Percentiles rank a stretch among this genome's conserved stretches.
Conservation (phyloP, 371 early-diverging fungal genomes). For the Lichtheimia ramosa region DNA sequence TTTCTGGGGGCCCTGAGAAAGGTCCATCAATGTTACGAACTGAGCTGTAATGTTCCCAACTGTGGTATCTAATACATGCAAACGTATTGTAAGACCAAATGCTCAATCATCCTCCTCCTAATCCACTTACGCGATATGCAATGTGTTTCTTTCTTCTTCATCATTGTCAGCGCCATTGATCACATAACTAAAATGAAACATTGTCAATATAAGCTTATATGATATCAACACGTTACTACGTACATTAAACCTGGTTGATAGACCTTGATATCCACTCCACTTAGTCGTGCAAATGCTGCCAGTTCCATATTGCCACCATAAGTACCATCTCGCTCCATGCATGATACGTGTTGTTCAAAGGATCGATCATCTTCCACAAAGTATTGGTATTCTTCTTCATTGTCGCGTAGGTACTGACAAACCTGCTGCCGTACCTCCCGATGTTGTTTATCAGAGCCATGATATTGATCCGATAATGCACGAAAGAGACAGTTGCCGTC, state of each 20-base stretch:
- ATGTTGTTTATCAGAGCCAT: slow-evolving; percentile 64
- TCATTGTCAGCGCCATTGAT: slow-evolving; percentile 54
- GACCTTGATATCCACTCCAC: slow-evolving; percentile 69
- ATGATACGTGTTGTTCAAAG: slow-evolving; percentile 63
- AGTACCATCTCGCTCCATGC: slow-evolving; percentile 73
- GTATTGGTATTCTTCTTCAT: slow-evolving; percentile 65
- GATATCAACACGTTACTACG: slow-evolving; percentile 1
- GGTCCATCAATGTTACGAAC: slow-evolving; percentile 70
- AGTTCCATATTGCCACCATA: slow-evolving; percentile 87
- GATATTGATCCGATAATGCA: slow-evolving; percentile 74
- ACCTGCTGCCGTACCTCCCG: slow-evolving; percentile 55
- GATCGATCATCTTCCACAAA: slow-evolving; percentile 74
- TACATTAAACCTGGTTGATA: slow-evolving; percentile 78
- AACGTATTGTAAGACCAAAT: background rate
- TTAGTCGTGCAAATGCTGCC: slow-evolving; percentile 75
- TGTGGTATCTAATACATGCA: slow-evolving; percentile 58
- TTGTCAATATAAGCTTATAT: background rate
- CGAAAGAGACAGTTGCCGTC: slow-evolving; percentile 89
- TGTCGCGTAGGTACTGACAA: slow-evolving; percentile 63
- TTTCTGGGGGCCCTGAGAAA: slow-evolving; percentile 60
- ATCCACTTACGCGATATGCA: slow-evolving; percentile 73
- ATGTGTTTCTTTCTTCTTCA: slow-evolving; percentile 31
- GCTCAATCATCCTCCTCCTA: background rate
- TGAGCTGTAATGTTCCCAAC: slow-evolving; percentile 87
- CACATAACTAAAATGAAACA: slow-evolving; percentile 49